These are phyloP conservation scores for Starmerella roubikii DNA, from an alignment of 805 yeast genomes.

Conservation along the genomic window DNA sequence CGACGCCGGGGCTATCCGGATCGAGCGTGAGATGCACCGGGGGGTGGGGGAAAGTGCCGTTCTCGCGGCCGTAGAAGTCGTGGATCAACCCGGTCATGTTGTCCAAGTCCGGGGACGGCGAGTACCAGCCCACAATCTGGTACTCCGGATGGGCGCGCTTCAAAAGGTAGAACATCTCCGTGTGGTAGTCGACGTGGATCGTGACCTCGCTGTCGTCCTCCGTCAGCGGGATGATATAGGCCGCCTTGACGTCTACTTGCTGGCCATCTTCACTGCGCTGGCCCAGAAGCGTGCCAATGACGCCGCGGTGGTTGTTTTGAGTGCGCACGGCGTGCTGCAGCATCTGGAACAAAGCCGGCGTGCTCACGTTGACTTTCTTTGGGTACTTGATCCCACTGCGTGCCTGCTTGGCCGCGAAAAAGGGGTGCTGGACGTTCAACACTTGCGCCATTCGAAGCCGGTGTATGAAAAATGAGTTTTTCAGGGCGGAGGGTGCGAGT, in stretches of 20 bases:
- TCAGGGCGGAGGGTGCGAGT: too few relatives aligned
- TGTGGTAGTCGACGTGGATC: conserved; percentile 65
- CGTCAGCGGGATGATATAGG: conserved; percentile 58
- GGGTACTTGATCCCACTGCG: conserved; percentile 21
- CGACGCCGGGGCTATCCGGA: conserved; percentile 36
- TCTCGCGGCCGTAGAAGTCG: conserved; percentile 61
- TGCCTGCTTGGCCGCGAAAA: conserved; percentile 16
- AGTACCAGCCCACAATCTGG: conserved; percentile 73
- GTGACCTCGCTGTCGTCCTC: conserved; percentile 65
- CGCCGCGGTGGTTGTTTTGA: conserved; percentile 41
- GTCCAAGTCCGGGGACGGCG: conserved; percentile 45
- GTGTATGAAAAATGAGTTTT: too few relatives aligned
- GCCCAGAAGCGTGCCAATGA: conserved; percentile 74
- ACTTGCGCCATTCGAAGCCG: conserved; percentile 15
- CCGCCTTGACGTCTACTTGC: conserved; percentile 56
- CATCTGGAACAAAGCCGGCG: conserved; percentile 62
- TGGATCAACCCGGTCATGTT: conserved; percentile 64
- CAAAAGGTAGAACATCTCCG: conserved; percentile 53
- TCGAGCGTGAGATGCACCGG: conserved; percentile 69
- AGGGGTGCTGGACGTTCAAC: conserved; percentile 15
- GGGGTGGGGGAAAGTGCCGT: conserved; percentile 59
- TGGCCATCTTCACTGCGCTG: conserved; percentile 71
- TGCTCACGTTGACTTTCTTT: conserved; percentile 38
- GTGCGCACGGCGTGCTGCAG: conserved; percentile 56
- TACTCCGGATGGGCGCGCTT: conserved; percentile 69